Evolutionary conservation across 164 flowering plant genomes (phyloP).

Genomic region (Echeveria elegans): DNA sequence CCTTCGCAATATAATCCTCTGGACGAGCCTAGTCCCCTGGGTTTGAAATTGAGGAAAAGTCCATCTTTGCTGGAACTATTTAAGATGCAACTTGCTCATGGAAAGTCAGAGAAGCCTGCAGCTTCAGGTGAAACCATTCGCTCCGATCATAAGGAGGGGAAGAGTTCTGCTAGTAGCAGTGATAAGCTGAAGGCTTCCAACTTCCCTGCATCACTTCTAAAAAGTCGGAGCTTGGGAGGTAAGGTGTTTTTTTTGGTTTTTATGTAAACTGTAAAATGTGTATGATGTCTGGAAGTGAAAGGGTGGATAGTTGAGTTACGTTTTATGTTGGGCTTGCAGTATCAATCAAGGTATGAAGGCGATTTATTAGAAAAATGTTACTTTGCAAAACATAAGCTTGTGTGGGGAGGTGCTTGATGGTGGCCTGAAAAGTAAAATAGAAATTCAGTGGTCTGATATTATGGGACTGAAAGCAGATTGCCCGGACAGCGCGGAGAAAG

Average conservation of each 20-base stretch:
- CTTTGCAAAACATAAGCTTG: not conserved
- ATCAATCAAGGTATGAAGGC: not conserved
- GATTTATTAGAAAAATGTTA: not conserved
- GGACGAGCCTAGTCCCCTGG: conserved; percentile 51
- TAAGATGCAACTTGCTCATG: conserved; percentile 36
- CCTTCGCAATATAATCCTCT: conserved; percentile 22
- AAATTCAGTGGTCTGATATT: not conserved
- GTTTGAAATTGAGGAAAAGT: conserved; percentile 44
- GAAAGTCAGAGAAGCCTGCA: conserved; percentile 8
- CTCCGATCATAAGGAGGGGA: conserved; percentile 13
- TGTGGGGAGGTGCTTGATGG: not conserved
- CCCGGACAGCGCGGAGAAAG: not conserved
- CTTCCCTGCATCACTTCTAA: conserved; percentile 36
- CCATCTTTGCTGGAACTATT: conserved; percentile 50
- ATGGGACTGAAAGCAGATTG: conserved; percentile 1
- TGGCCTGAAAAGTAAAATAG: not conserved
- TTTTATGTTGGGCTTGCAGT: not conserved
- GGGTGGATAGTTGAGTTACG: not conserved
- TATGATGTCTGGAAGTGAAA: not conserved
- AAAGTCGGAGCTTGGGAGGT: conserved; percentile 58
- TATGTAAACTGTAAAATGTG: no score
- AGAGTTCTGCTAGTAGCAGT: conserved; percentile 9
- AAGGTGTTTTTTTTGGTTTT: not conserved
- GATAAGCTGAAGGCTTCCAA: conserved; percentile 53
- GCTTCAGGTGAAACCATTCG: not conserved